A percentile compares a stretch with the other conserved stretches of the same genome.
Evolutionary conservation across 176 grass and related monocot genomes (phyloP).

Genomic region (Oryza brachyantha): DNA sequence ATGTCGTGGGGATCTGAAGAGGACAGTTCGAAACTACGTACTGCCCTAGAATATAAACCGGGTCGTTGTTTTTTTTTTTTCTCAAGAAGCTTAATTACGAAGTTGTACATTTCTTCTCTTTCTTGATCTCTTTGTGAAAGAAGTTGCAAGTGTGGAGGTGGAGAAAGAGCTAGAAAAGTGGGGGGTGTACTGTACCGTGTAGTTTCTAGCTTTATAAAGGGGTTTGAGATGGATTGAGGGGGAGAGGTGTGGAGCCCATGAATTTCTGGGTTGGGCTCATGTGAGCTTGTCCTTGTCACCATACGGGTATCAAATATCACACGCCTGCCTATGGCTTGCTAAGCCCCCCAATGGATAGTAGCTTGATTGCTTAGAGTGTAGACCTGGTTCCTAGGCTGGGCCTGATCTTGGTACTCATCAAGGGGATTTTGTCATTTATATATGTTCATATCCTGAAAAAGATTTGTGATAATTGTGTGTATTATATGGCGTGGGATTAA

Average conservation of each 20-base stretch:
- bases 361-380: slow-evolving; percentile 2
- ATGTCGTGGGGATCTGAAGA: not conserved
- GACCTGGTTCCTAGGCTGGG: slow-evolving; percentile 34
- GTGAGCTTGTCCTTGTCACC: slow-evolving; percentile 68
- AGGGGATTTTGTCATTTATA: slow-evolving; percentile 16
- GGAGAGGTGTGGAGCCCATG: slow-evolving; percentile 13
- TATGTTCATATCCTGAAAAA: not conserved
- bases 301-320: slow-evolving; percentile 47
- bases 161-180: slow-evolving; percentile 13
- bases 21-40: not conserved
- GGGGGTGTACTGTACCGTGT: slow-evolving; percentile 33
- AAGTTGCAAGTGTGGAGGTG: not conserved
- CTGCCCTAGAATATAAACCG: not conserved
- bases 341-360: slow-evolving; percentile 13
- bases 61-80: not conserved
- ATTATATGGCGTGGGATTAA: slow-evolving; percentile 12
- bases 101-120: not conserved
- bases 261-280: slow-evolving; percentile 48
- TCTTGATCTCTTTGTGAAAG: not conserved
- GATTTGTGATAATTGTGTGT: not conserved
- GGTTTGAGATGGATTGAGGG: not conserved
- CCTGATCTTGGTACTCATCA: slow-evolving; percentile 14
- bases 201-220: slow-evolving; percentile 56
- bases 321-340: slow-evolving; percentile 33
- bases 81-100: not conserved